Percentiles rank a stretch among this genome's conserved stretches.
phyloP scores from a whole-genome alignment of 208 protist species.

The Kentomonas sorsogonicus region DNA sequence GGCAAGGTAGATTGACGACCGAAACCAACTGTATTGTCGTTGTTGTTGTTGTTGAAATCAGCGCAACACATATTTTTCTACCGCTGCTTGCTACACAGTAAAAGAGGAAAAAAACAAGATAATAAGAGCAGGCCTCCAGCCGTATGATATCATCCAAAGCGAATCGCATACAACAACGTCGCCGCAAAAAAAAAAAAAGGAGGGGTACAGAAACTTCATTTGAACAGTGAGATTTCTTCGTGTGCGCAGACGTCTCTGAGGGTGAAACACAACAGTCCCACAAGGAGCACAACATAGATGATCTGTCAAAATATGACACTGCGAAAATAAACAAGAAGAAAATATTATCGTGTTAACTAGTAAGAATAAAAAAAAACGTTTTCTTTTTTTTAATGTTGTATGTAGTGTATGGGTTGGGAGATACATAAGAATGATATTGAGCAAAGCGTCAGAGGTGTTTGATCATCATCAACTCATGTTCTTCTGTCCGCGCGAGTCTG shows the following conservation, averaged over 20 bases:
- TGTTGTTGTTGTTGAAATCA: too few species aligned
- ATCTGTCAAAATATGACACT: conserved; percentile 5
- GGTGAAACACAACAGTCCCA: not conserved
- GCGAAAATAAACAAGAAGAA: conserved; percentile 13
- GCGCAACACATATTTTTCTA: too few species aligned
- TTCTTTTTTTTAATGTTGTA: conserved; percentile 2
- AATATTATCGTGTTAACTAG: not conserved
- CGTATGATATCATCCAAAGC: conserved; percentile 9
- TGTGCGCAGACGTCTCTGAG: not conserved
- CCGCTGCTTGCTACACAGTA: conserved; percentile 6
- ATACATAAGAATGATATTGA: too few species aligned
- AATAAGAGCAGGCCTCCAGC: conserved; percentile 11
- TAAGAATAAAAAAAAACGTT: not conserved
- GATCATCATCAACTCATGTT: too few species aligned
- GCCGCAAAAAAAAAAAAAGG: not conserved
- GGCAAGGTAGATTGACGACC: too few species aligned
- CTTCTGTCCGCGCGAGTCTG: too few species aligned
- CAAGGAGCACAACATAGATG: not conserved
- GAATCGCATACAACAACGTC: conserved; percentile 5
- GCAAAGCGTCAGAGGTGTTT: too few species aligned
- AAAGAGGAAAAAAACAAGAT: conserved; percentile 13
- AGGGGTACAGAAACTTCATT: not conserved
- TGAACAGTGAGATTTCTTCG: not conserved
- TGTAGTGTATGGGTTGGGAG: not conserved
- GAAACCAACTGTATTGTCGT: too few species aligned